Percentiles rank a stretch among this genome's conserved stretches.
Conservation (phyloP, 2,329 filamentous ascomycete genomes). For the Fusarium robinianum region DNA sequence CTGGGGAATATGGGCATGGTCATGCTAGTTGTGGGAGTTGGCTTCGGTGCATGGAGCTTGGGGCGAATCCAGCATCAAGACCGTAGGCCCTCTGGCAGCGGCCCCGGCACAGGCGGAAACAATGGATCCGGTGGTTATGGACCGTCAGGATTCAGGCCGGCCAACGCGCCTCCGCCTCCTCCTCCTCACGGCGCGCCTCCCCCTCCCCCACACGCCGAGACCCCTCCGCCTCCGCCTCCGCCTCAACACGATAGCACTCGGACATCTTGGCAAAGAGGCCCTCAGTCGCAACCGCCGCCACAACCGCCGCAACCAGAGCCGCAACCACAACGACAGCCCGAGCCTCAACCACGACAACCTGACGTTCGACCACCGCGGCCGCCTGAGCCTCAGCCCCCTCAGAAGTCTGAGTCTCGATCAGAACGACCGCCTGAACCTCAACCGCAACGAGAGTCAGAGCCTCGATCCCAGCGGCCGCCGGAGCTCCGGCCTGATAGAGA, state of each 20-base stretch:
- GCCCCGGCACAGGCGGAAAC: constrained; percentile 29
- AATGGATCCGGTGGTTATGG: constrained; percentile 39
- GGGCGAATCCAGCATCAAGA: constrained; percentile 45
- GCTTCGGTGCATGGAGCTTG: constrained; percentile 74
- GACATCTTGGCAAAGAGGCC: constrained; percentile 45
- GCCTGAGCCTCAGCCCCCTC: constrained; percentile 28
- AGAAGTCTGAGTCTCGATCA: constrained; percentile 31
- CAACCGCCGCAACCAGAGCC: constrained; percentile 29
- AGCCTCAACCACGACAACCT: constrained; percentile 25
- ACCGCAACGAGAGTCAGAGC: constrained; percentile 31
- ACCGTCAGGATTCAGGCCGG: constrained; percentile 38
- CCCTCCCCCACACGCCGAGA: constrained; percentile 44
- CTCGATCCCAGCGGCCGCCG: no score
- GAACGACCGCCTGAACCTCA: constrained; percentile 28
- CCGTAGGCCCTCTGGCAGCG: constrained; percentile 22
- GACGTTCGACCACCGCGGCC: constrained; percentile 25
- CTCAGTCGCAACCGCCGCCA: constrained; percentile 31
- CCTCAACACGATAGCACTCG: constrained; percentile 42
- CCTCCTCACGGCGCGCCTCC: constrained; percentile 43
- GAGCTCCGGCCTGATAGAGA: no score
- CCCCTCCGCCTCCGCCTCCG: constrained; percentile 32
- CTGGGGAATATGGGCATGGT: constrained; percentile 75
- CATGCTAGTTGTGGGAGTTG: constrained; percentile 73
- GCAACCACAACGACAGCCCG: constrained; percentile 33
- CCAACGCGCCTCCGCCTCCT: constrained; percentile 41